Percentiles rank a stretch among this genome's conserved stretches.
Evolutionary conservation across 2,329 filamentous ascomycete genomes (phyloP).

Genomic region (Trichoderma sp.): DNA sequence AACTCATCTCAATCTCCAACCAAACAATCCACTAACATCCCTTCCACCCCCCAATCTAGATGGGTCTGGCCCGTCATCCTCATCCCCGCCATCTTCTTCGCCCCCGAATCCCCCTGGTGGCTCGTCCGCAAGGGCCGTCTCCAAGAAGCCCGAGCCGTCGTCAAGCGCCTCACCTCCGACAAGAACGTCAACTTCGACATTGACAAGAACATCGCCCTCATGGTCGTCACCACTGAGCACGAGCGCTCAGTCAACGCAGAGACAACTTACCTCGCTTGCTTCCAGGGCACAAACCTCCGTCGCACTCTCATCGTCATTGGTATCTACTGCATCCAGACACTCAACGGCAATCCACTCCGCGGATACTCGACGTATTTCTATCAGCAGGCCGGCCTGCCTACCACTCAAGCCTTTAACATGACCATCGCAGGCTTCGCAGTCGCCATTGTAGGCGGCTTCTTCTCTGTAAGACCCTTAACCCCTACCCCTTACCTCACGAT

Average conservation of each 20-base stretch:
- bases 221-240: slow-evolving; percentile 41
- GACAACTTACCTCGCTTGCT: slow-evolving; percentile 42
- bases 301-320: slow-evolving; percentile 49
- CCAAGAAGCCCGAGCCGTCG: slow-evolving; percentile 30
- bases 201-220: slow-evolving; percentile 36
- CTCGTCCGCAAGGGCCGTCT: slow-evolving; percentile 34
- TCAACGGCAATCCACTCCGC: slow-evolving; percentile 28
- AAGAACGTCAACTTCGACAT: slow-evolving; percentile 23
- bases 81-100: slow-evolving; percentile 38
- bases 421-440: slow-evolving; percentile 35
- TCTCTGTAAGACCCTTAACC: slow-evolving; percentile 27
- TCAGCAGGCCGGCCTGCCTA: slow-evolving; percentile 31
- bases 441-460: slow-evolving; percentile 40
- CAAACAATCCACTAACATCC: neutral
- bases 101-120: slow-evolving; percentile 45
- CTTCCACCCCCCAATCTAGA: neutral
- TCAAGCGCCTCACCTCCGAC: slow-evolving; percentile 29
- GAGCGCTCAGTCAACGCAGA: slow-evolving; percentile 35
- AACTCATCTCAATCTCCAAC: neutral
- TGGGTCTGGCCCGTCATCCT: slow-evolving; percentile 47
- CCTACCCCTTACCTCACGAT: neutral
- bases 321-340: slow-evolving; percentile 29
- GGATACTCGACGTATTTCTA: slow-evolving; percentile 31
- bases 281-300: slow-evolving; percentile 42
- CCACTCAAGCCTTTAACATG: slow-evolving; percentile 28